A percentile compares a stretch with the other conserved stretches of the same genome.
These are phyloP conservation scores for Alternaria longipes DNA, from an alignment of 2,329 filamentous ascomycete species.

Conservation along the genomic window DNA sequence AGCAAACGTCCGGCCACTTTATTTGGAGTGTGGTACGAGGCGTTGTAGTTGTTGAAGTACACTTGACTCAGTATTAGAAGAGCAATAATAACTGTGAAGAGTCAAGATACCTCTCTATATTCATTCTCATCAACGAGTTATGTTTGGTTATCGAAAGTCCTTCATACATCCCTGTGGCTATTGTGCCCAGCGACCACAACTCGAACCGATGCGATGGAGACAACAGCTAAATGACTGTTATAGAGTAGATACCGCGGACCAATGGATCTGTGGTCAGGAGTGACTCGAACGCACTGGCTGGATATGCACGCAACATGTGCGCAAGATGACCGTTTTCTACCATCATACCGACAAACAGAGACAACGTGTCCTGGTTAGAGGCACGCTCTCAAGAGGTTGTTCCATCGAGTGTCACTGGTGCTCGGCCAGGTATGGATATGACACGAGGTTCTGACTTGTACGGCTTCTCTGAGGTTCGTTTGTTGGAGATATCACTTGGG, in stretches of 20 bases:
- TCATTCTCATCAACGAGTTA: neutral
- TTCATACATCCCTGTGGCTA: neutral
- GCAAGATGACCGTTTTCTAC: neutral
- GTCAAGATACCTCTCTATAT: no score
- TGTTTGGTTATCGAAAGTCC: neutral
- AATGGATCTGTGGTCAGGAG: neutral
- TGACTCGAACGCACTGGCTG: neutral
- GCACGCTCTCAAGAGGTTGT: neutral
- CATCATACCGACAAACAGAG: neutral
- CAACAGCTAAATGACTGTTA: neutral
- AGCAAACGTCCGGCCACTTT: neutral
- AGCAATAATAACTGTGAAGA: neutral
- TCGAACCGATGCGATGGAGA: neutral
- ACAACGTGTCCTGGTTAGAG: neutral
- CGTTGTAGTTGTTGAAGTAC: neutral
- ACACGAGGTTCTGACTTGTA: neutral
- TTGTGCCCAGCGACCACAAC: neutral
- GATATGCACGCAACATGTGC: neutral
- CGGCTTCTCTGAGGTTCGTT: neutral
- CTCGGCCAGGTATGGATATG: neutral
- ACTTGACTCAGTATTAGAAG: neutral
- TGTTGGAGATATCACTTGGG: accelerated
- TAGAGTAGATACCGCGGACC: neutral
- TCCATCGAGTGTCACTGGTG: neutral
- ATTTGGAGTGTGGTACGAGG: no score